Base-by-base conservation (phyloP, 2,329 filamentous ascomycete genomes). In the Purpureocillium lavendulum region DNA sequence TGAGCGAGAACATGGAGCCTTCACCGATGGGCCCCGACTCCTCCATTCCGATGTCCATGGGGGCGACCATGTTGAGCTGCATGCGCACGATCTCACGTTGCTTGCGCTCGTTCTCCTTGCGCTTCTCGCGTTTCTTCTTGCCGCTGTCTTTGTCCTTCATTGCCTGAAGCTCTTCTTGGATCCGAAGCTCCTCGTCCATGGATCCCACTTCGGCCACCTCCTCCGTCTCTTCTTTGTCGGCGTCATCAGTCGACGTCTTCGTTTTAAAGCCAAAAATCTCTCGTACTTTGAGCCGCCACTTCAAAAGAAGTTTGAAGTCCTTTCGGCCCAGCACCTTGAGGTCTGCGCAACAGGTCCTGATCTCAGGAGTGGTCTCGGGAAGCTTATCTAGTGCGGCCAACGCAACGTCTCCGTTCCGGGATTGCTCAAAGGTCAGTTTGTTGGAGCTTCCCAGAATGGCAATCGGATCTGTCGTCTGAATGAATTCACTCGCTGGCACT, bases 51-150 rank as follows among this genome's bases (percentile, higher is more conserved):
- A 98, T 95, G 48, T 98, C 92, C 71, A 87, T 92, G 7, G 92
- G 92, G 1, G 88, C 85, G 2, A 82, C 83, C 92, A 98, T 98
- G 65, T 96, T 83, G 69, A 98, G 80, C 62, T 98, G 92, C 83
- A 98, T 84, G 28, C 92, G 81, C n/a, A 94, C 73, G 44, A 97
- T 87, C 48, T 97, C 92, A 51, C 86, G 92, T 51, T 92, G 86
- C 63, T 94, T 97, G 60, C 80, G 80, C 61, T 98, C 92, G 49
- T 98, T 98, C 44, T 94, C 88, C 52, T 75, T 85, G 48, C 89
- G 76, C 49, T 83, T 79, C 53, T 94, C 85, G 51, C 87, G 83
- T 66, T 88, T 94, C 62, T 81, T 90, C 51, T 81, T 80, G 16
- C 82, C 61, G 33, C 66, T 77, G 47, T 92, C 85, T 53, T 81